Evolutionary conservation across 1,284 basidiomycete species (phyloP).

Genomic region (Boletus sp.): DNA sequence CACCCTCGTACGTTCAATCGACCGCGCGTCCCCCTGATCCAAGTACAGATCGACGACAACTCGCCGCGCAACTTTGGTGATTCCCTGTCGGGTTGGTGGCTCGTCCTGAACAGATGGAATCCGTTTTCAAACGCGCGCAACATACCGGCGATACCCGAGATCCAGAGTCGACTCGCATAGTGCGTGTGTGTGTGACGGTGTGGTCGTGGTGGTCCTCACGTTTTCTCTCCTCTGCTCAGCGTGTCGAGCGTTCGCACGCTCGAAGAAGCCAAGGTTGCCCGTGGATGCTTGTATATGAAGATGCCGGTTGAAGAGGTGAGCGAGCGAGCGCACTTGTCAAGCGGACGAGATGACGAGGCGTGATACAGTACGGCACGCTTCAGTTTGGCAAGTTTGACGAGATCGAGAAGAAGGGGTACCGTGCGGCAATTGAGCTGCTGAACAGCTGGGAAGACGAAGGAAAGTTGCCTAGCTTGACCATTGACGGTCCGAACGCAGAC

Average conservation of each 20-base stretch:
- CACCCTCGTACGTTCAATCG: background rate
- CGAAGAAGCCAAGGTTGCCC: slow-evolving; percentile 90
- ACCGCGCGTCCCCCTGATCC: background rate
- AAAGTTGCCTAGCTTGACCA: slow-evolving; percentile 71
- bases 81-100: slow-evolving; percentile 96
- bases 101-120: slow-evolving; percentile 91
- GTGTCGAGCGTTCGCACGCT: slow-evolving; percentile 95
- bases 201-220: background rate
- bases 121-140: slow-evolving; percentile 83
- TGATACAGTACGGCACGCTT: slow-evolving; percentile 74
- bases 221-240: slow-evolving; percentile 47
- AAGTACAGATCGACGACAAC: slow-evolving; percentile 83
- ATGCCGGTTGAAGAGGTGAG: slow-evolving; percentile 92
- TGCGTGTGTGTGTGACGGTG: slow-evolving; percentile 44
- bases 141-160: slow-evolving; percentile 94
- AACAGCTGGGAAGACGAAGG: slow-evolving; percentile 84
- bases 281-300: slow-evolving; percentile 89
- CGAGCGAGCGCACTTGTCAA: slow-evolving; percentile 17
- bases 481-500: slow-evolving; percentile 54
- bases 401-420: slow-evolving; percentile 84
- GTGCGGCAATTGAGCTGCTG: slow-evolving; percentile 74
- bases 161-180: slow-evolving; percentile 96
- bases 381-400: slow-evolving; percentile 84
- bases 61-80: slow-evolving; percentile 95
- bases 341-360: background rate